Percentiles rank a stretch among this genome's conserved stretches.
Conservation (phyloP, 2,329 filamentous ascomycete species). For the Aspergillus tubingensis region DNA sequence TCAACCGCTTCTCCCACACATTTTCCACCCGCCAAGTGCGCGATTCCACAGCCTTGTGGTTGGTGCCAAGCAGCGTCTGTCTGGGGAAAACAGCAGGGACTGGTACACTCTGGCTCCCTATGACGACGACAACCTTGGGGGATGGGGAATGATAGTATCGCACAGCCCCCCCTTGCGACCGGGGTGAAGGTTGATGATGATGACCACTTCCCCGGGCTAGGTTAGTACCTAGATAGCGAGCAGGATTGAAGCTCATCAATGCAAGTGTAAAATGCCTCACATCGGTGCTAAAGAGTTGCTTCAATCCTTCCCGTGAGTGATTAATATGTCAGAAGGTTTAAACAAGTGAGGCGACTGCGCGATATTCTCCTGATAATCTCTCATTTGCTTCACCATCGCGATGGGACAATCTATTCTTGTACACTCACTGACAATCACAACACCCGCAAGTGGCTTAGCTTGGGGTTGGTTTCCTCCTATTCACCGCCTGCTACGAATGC, state of each 20-base stretch:
- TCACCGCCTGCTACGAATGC: neutral
- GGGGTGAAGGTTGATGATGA: neutral
- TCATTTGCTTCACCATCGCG: neutral
- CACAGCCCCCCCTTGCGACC: constrained; percentile 7
- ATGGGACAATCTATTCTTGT: too few species aligned
- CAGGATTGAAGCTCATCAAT: neutral
- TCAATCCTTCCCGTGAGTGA: neutral
- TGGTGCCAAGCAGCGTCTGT: constrained; percentile 3
- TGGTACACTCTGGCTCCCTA: neutral
- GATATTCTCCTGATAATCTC: constrained; percentile 6
- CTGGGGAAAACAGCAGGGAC: constrained; percentile 4
- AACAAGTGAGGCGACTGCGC: constrained; percentile 7
- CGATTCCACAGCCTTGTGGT: constrained; percentile 4
- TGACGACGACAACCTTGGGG: neutral
- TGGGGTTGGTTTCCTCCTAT: neutral
- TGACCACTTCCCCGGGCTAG: neutral
- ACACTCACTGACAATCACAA: neutral
- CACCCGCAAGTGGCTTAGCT: neutral
- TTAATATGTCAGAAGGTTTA: neutral
- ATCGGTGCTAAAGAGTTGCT: neutral
- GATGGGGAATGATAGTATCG: neutral
- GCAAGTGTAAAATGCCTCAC: constrained; percentile 7
- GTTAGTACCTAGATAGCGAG: neutral
- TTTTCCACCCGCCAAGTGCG: neutral
- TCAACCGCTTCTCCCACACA: constrained; percentile 1